phyloP scores from a whole-genome alignment of 139 green algal species.

The Zygnema cylindricum region DNA sequence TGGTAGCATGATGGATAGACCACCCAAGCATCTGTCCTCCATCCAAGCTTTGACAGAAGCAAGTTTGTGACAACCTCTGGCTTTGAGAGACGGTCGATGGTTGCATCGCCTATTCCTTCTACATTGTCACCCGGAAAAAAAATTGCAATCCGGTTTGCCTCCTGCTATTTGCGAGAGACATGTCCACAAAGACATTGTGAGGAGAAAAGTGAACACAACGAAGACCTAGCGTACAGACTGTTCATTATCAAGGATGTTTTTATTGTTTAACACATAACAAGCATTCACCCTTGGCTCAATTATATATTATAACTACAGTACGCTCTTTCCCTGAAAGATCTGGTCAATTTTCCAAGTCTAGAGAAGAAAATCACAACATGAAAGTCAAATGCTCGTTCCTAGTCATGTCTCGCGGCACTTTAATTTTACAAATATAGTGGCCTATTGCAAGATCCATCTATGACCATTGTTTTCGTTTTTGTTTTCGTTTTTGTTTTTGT shows the following conservation, averaged over 20 bases:
- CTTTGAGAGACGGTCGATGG: constrained; percentile 29
- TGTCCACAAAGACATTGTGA: not conserved
- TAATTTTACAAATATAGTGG: no score
- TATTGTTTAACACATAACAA: not conserved
- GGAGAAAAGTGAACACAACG: not conserved
- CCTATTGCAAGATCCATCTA: no score
- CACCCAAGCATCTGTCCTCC: constrained; percentile 7
- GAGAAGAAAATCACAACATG: no score
- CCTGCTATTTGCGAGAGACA: not conserved
- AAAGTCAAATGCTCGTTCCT: no score
- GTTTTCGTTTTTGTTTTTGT: no score
- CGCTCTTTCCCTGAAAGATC: no score
- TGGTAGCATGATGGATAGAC: constrained; percentile 50
- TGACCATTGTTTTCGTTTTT: no score
- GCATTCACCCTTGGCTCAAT: not conserved
- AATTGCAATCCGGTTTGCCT: not conserved
- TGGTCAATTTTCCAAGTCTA: no score
- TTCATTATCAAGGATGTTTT: not conserved
- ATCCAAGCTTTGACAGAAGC: constrained; percentile 15
- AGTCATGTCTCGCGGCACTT: no score
- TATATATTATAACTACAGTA: no score
- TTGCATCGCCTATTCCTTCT: constrained; percentile 24
- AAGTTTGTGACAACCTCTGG: constrained; percentile 13
- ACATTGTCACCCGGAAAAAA: constrained; percentile 41
- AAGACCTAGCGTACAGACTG: not conserved